These are phyloP conservation scores for Proliferodiscus dingleyae DNA, from an alignment of 2,329 filamentous ascomycete species.

Conservation along the genomic window DNA sequence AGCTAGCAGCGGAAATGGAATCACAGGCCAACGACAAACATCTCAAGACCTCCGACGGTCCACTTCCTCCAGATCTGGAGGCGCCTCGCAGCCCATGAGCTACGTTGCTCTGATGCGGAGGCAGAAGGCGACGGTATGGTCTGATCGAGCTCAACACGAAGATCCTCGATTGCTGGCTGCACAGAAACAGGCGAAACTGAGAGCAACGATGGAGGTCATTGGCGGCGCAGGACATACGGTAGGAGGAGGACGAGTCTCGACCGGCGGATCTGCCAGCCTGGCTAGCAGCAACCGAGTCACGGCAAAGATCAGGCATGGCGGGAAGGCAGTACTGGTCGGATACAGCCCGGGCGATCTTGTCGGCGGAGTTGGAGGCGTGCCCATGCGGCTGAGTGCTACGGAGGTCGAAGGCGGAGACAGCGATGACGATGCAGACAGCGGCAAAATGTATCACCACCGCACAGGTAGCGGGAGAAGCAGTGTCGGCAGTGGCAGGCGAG, in stretches of 20 bases:
- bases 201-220: conserved; percentile 78
- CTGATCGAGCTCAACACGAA: conserved; percentile 87
- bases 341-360: conserved; percentile 71
- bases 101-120: conserved; percentile 96
- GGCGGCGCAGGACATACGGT: conserved; percentile 44
- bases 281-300: conserved; percentile 52
- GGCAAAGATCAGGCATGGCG: conserved; percentile 84
- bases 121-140: conserved; percentile 98
- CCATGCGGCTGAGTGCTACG: conserved; percentile 86
- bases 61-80: conserved; percentile 71
- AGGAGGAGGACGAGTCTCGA: conserved; percentile 36
- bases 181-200: conserved; percentile 80
- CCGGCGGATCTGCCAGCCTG: conserved; percentile 33
- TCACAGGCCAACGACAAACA: conserved; percentile 49
- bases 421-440: conserved; percentile 61
- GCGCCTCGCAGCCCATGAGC: conserved; percentile 49
- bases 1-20: conserved; percentile 45
- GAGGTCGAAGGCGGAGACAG: conserved; percentile 88
- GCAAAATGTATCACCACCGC: conserved; percentile 55
- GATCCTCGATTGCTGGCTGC: conserved; percentile 79
- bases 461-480: conserved; percentile 72
- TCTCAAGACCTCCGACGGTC: conserved; percentile 67
- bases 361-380: conserved; percentile 71
- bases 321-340: conserved; percentile 69
- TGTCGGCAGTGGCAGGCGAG: conserved; percentile 34